Evolutionary conservation across 176 grass and related monocot species (phyloP).

Genomic region (Typha latifolia): DNA sequence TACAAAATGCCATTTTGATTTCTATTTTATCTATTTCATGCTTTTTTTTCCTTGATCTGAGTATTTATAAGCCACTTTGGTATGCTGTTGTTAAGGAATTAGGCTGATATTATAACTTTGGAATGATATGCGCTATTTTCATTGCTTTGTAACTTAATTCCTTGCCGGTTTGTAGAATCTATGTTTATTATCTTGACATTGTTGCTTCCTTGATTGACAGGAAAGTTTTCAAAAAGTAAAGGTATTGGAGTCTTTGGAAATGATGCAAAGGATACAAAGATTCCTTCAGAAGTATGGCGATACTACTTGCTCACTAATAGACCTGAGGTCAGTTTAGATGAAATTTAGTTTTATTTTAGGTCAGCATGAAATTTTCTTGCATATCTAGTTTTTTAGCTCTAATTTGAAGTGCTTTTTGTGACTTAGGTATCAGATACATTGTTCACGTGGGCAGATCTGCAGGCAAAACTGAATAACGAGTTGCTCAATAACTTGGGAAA

Average conservation of each 20-base stretch:
- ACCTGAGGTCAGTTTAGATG: slow-evolving; percentile 59
- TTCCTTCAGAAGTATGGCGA: slow-evolving; percentile 87
- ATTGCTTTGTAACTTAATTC: no score
- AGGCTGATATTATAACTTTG: no score
- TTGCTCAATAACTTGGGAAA: slow-evolving; percentile 83
- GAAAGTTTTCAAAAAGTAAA: slow-evolving; percentile 88
- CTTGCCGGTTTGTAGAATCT: neutral
- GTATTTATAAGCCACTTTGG: no score
- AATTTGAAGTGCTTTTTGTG: slow-evolving; percentile 20
- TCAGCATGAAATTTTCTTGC: slow-evolving; percentile 3
- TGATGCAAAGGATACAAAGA: slow-evolving; percentile 77
- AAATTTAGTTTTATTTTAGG: slow-evolving; percentile 16
- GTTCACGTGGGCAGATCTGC: slow-evolving; percentile 88
- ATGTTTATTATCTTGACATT: slow-evolving; percentile 13
- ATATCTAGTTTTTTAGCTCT: slow-evolving; percentile 14
- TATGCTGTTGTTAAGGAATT: no score
- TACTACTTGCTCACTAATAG: slow-evolving; percentile 93
- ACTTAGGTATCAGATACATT: slow-evolving; percentile 82
- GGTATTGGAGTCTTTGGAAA: slow-evolving; percentile 97
- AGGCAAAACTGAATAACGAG: slow-evolving; percentile 81
- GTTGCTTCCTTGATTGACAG: slow-evolving; percentile 26
- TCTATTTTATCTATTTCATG: no score
- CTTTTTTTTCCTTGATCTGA: no score
- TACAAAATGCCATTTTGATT: no score
- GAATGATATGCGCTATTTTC: no score